These are phyloP conservation scores for Fusarium sp. DNA, from an alignment of 2,329 filamentous ascomycete genomes.

Conservation along the genomic window DNA sequence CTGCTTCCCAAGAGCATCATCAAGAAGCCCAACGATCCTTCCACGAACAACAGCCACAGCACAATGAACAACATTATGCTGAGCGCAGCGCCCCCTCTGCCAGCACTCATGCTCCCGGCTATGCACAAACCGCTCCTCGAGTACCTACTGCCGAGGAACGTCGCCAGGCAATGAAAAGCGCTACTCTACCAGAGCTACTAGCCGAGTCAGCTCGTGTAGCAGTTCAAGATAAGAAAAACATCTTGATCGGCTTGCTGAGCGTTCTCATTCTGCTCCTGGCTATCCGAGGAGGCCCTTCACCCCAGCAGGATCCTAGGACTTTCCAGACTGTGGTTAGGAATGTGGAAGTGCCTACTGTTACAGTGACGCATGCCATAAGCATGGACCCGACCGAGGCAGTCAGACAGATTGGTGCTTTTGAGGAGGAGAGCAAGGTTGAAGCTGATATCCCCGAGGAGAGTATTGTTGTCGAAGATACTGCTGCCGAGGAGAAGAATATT, in stretches of 20 bases:
- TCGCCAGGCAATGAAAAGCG: conserved; percentile 51
- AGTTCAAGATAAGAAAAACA: conserved; percentile 68
- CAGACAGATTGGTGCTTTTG: conserved; percentile 5
- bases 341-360: conserved; percentile 40
- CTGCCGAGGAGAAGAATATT: neutral
- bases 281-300: conserved; percentile 44
- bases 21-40: conserved; percentile 13
- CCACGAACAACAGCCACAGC: conserved; percentile 9
- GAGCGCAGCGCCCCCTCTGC: conserved; percentile 49
- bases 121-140: conserved; percentile 15
- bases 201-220: conserved; percentile 65
- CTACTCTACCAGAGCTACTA: conserved; percentile 65
- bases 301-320: conserved; percentile 36
- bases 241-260: conserved; percentile 66
- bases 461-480: conserved; percentile 5
- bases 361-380: conserved; percentile 35
- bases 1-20: conserved; percentile 8
- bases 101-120: conserved; percentile 22
- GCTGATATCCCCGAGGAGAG: conserved; percentile 35
- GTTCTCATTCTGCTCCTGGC: conserved; percentile 65
- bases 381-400: conserved; percentile 12
- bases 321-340: conserved; percentile 48
- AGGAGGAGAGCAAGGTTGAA: conserved; percentile 39
- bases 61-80: conserved; percentile 23
- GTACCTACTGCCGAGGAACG: conserved; percentile 40